Base-by-base conservation (phyloP, 176 grass and related monocot genomes). In the Miscanthus lutarioriparius region DNA sequence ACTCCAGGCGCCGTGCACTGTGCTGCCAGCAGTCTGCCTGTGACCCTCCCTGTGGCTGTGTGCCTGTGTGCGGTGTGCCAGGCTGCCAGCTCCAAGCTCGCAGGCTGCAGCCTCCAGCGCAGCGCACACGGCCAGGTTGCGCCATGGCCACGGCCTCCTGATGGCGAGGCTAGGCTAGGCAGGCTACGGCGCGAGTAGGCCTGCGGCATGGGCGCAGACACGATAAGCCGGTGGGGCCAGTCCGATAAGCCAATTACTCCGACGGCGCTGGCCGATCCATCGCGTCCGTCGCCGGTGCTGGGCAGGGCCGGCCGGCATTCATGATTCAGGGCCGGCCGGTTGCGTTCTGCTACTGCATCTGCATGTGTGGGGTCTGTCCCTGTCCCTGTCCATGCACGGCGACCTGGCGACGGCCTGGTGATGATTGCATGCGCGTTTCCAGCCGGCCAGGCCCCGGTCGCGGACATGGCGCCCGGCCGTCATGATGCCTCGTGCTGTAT, bases 261-360 rank as follows among this genome's bases (percentile, higher is more conserved):
- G 1, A 39, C 15, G 47, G 47, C 15, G 47, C 47, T 6, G 47
- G 14, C n/a, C n/a, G 70, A 16, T 45, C 64, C 43, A 66, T 67
- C 82, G 82, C 26, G 40, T 53, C 41, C 62, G 82, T 45, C 61
- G 22, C 44, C 43, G 72, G 72, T 8, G 72, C 30, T 7, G 56
- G 30, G 19, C 68, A n/a, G 70, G 38, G 12, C 70, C 40, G 77
- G 58, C 59, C 64, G 73, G 80, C 86, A 59, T 74, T 77, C 81
- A 88, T 88, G 87, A 75, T 75, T 47, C 87, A 80, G 81, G 75
- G 23, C 51, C 75, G 28, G 79, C 39, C 65, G 32, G 64, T 32
- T 67, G 25, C 76, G 9, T 13, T 13, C 22, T n/a, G 19, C 37
- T 30, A 6, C n/a, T 22, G 33, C 33, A 8, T 2, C 22, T 40